Evolutionary conservation across 2,329 filamentous ascomycete species (phyloP), one percentile per base, ranked within the genome.

Genomic region (Fusarium sp.): DNA sequence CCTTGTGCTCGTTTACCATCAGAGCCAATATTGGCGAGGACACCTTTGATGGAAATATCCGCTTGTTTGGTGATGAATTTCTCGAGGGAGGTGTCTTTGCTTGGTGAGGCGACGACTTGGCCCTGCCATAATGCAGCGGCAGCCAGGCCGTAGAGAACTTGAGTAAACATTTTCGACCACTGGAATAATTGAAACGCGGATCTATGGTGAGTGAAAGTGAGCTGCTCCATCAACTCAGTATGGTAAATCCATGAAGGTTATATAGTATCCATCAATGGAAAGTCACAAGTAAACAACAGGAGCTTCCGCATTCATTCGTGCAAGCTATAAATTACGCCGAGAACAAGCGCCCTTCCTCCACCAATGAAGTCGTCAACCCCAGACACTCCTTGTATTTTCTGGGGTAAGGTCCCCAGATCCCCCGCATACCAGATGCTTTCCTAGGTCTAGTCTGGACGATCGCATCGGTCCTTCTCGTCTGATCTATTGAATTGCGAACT

Each of bases 1-100:
- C 85, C 86, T 5, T 77, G 63, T 14, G 82, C 83, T 60, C 84
- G 79, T 68, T 83, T 84, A 15, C 88, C 88, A 56, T 76, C 77
- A 5, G 85, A 75, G 5, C 88, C 88, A 67, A 90, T 89, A 70
- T 89, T 90, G 22, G 73, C 72, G 9, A 75, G 58, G 1, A 76
- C 71, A 6, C 73, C 73, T 7, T 70, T 54, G 44, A 75, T 51
- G 7, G 73, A 71, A 5, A 72, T 32, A 2, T 59, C 27, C 30
- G 45, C 65, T n/a, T 76, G 63, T 40, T 63, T 64, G 3, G 32
- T 25, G 15, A 76, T 63, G 53, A 76, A 76, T 8, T 52, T 43
- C 24, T 70, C 55, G 8, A 71, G 29, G 3, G 38, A 24, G 2
- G 42, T 60, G 16, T 38, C 34, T 1, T 43, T 18, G 9, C 63